Percentiles rank a stretch among this genome's conserved stretches.
These are phyloP conservation scores for Solanum lignicaule DNA, from an alignment of 257 asterid genomes.

Conservation along the genomic window DNA sequence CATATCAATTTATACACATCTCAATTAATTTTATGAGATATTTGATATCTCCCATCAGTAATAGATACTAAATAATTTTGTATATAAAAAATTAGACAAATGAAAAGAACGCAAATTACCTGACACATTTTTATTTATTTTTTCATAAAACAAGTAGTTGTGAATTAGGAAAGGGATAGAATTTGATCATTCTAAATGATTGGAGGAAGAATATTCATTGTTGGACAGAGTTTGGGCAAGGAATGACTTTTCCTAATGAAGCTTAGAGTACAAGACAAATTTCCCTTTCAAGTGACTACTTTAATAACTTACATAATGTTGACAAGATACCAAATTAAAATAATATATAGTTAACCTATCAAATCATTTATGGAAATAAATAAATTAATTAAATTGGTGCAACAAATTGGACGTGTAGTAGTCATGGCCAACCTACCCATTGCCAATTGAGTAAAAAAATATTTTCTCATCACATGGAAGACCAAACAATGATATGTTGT, in stretches of 20 bases:
- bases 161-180: neutral
- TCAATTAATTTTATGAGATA: neutral
- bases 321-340: neutral
- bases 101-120: neutral
- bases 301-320: neutral
- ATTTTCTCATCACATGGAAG: neutral
- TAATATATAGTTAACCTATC: neutral
- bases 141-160: neutral
- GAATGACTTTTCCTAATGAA: neutral
- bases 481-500: neutral
- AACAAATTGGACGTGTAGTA: neutral
- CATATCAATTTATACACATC: neutral
- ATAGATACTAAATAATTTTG: neutral
- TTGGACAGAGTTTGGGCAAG: neutral
- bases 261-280: neutral
- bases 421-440: neutral
- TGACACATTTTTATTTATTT: neutral
- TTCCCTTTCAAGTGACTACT: neutral
- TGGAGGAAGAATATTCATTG: neutral
- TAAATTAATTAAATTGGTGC: neutral
- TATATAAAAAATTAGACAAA: neutral
- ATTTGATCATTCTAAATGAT: neutral
- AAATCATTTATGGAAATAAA: neutral
- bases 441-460: neutral
- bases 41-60: neutral